These are phyloP conservation scores for Anthostomella pinea DNA, from an alignment of 2,329 filamentous ascomycete genomes.

Conservation along the genomic window DNA sequence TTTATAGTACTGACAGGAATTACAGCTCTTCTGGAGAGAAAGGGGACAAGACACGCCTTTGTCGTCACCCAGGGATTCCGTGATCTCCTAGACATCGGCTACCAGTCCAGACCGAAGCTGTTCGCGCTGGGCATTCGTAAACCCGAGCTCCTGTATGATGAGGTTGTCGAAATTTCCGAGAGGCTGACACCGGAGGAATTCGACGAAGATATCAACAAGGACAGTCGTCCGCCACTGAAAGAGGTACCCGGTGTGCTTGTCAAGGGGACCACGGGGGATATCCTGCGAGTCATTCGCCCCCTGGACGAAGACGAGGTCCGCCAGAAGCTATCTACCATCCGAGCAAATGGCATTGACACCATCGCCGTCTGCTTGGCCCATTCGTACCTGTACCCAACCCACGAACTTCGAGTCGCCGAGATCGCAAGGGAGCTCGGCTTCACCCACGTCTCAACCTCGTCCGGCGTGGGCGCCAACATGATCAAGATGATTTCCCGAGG, in stretches of 20 bases:
- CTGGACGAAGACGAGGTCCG: slow-evolving; percentile 4
- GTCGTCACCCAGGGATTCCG: slow-evolving; percentile 7
- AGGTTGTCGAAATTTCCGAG: slow-evolving; percentile 21
- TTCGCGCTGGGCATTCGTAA: slow-evolving; percentile 23
- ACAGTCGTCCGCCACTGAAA: slow-evolving; percentile 3
- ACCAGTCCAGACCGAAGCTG: slow-evolving; percentile 22
- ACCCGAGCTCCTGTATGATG: slow-evolving; percentile 20
- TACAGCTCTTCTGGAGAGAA: slow-evolving; percentile 5
- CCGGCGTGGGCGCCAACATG: slow-evolving; percentile 21
- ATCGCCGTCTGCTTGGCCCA: slow-evolving; percentile 41
- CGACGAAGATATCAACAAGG: slow-evolving; percentile 13
- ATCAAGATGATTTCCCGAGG: slow-evolving; percentile 26
- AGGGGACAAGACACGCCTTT: slow-evolving; percentile 6
- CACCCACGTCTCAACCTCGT: slow-evolving; percentile 21
- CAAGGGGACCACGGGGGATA: slow-evolving; percentile 11
- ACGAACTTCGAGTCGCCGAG: slow-evolving; percentile 60
- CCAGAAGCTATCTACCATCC: slow-evolving; percentile 1
- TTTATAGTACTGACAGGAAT: background rate
- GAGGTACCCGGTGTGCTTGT: slow-evolving; percentile 9
- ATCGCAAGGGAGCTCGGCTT: slow-evolving; percentile 46
- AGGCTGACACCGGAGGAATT: slow-evolving; percentile 22
- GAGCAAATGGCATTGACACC: slow-evolving; percentile 11
- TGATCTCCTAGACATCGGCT: slow-evolving; percentile 14
- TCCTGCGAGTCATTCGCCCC: slow-evolving; percentile 4
- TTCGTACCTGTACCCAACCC: slow-evolving; percentile 67